These are phyloP conservation scores for Didymosphaeria variabile DNA, from an alignment of 2,329 filamentous ascomycete genomes.

Conservation along the genomic window DNA sequence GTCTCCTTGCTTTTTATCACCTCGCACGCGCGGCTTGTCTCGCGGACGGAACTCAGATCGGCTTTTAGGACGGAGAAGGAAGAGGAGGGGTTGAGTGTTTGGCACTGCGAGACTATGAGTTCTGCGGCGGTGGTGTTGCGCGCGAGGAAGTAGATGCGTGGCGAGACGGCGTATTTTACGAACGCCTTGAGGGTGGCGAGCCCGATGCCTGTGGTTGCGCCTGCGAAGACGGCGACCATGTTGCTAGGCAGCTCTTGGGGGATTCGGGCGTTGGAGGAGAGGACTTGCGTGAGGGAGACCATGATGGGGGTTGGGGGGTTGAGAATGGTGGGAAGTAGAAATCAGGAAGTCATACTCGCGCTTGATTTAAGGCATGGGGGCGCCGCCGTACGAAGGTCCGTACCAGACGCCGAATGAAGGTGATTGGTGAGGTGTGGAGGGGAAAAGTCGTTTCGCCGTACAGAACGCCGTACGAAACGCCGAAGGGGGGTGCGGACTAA, in stretches of 20 bases:
- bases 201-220: conserved; percentile 13
- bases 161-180: conserved; percentile 10
- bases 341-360: neutral
- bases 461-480: conserved; percentile 6
- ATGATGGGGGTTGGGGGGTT: neutral
- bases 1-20: conserved; percentile 5
- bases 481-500: neutral
- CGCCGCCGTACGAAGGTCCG: neutral
- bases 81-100: neutral
- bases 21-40: conserved; percentile 9
- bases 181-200: conserved; percentile 10
- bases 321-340: neutral
- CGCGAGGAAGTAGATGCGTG: conserved; percentile 13
- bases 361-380: neutral
- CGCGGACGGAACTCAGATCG: conserved; percentile 6
- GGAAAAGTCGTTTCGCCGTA: neutral
- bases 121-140: neutral
- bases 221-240: conserved; percentile 58
- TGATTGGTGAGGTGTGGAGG: neutral
- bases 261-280: neutral
- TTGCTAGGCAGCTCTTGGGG: conserved; percentile 40
- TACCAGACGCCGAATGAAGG: neutral
- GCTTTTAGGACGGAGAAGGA: conserved; percentile 1
- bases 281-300: neutral
- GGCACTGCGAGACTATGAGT: neutral